Percentiles rank a stretch among this genome's conserved stretches.
Conservation (phyloP, 495 filamentous ascomycete genomes). For the Jackrogersella multiformis region DNA sequence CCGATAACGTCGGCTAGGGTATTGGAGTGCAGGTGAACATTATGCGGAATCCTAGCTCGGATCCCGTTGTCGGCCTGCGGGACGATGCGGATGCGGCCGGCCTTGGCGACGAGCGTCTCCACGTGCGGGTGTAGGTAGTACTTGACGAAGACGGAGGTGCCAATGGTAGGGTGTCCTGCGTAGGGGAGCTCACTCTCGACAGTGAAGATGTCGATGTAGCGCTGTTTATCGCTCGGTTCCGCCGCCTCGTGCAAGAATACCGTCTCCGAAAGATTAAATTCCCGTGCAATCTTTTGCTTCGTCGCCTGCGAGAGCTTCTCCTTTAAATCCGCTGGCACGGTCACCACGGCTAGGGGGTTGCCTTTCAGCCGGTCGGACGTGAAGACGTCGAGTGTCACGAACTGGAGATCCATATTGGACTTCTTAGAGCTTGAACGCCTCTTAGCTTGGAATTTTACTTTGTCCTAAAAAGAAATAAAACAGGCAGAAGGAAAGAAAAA, state of each 20-base stretch:
- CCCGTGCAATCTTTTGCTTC: constrained; percentile 72
- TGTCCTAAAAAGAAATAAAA: neutral
- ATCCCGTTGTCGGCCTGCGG: constrained; percentile 43
- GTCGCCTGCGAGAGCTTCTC: constrained; percentile 55
- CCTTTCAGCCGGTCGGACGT: constrained; percentile 64
- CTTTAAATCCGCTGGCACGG: constrained; percentile 53
- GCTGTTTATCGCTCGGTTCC: constrained; percentile 29
- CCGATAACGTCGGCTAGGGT: constrained; percentile 42
- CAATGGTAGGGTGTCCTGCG: constrained; percentile 82
- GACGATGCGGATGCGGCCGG: constrained; percentile 61
- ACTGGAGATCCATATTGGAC: constrained; percentile 53
- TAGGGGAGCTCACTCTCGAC: constrained; percentile 70
- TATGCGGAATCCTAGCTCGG: constrained; percentile 69
- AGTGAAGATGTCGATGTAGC: constrained; percentile 77
- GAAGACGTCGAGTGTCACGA: constrained; percentile 75
- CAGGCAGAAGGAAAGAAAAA: neutral
- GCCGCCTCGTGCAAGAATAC: constrained; percentile 73
- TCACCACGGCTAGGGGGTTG: constrained; percentile 74
- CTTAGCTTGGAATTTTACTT: neutral
- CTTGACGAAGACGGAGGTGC: constrained; percentile 66
- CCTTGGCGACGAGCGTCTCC: constrained; percentile 65
- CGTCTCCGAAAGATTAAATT: constrained; percentile 89
- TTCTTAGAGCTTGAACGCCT: neutral
- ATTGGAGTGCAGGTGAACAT: constrained; percentile 67
- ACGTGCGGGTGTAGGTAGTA: constrained; percentile 43